Conservation (phyloP, 148 eudicot species). For the Cornus kousa region DNA sequence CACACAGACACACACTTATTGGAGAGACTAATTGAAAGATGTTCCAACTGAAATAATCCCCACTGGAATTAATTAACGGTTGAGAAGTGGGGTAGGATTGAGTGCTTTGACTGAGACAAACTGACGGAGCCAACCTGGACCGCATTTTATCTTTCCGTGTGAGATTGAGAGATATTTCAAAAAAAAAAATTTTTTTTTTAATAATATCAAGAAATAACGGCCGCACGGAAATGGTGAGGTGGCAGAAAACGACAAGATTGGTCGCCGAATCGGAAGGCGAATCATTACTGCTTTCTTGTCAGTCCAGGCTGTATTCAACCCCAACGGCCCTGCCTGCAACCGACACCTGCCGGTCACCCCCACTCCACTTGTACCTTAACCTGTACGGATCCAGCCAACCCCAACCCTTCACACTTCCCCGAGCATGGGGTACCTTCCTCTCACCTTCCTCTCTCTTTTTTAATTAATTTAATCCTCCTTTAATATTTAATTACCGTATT, state of each 20-base stretch:
- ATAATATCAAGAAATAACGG: slow-evolving; percentile 11
- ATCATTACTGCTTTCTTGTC: slow-evolving; percentile 47
- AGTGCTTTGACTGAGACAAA: slow-evolving; percentile 27
- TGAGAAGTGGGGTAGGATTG: background rate
- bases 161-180: slow-evolving; percentile 12
- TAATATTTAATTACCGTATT: no score
- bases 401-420: slow-evolving; percentile 24
- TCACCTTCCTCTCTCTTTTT: slow-evolving; percentile 4
- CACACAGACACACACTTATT: no score
- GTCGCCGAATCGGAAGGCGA: slow-evolving; percentile 55
- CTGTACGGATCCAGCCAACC: slow-evolving; percentile 22
- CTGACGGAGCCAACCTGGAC: slow-evolving; percentile 40
- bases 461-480: background rate
- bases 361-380: background rate
- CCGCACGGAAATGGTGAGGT: slow-evolving; percentile 36
- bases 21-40: no score
- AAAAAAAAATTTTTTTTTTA: no score
- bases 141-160: slow-evolving; percentile 29
- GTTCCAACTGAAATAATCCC: slow-evolving; percentile 10
- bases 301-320: slow-evolving; percentile 55
- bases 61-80: slow-evolving; percentile 2
- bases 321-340: slow-evolving; percentile 25
- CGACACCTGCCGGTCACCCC: slow-evolving; percentile 23
- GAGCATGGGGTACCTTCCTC: slow-evolving; percentile 9
- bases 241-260: slow-evolving; percentile 46